Evolutionary conservation across 1,284 basidiomycete species (phyloP), one percentile per base, ranked within the genome.

Genomic region (Xerocomus amazonicus): DNA sequence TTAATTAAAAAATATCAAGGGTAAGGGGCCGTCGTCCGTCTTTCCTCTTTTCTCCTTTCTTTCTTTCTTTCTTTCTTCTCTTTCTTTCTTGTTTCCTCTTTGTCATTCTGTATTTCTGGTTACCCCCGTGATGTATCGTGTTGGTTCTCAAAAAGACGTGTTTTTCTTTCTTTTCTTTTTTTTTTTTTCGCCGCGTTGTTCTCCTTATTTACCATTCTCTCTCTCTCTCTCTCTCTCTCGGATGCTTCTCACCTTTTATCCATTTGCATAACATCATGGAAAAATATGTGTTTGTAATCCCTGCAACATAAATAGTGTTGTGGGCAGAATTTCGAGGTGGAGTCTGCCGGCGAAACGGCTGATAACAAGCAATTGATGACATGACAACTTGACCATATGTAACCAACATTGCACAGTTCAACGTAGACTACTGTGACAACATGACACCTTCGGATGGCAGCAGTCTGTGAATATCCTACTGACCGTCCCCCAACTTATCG

Each of bases 1-100:
- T 69, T 90, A 55, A 90, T 90, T 63, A 84, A 81, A 74, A 86
- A 85, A 61, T 90, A 90, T 65, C 87, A 90, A 60, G 72, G 72
- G 31, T 63, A 53, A 23, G 26, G 23, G 33, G 28, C 14, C 27
- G n/a, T n/a, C n/a, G n/a, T n/a, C n/a, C n/a, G n/a, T n/a, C n/a
- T n/a, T n/a, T n/a, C n/a, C n/a, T 37, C 4, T 16, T 33, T 19
- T 40, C 6, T 6, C 19, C 9, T 13, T 16, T 39, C 39, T 7
- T 33, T 13, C 27, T 31, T 8, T 40, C n/a, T 48, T 26, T 27
- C 12, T 27, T n/a, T 38, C 14, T 33, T 17, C 10, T 33, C n/a
- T 28, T 27, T 27, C n/a, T n/a, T n/a, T n/a, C n/a, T n/a, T n/a
- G n/a, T n/a, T n/a, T n/a, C n/a, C n/a, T n/a, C n/a, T n/a, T n/a